Conservation (phyloP, 805 yeast species). For the Zygosaccharomyces lentus region DNA sequence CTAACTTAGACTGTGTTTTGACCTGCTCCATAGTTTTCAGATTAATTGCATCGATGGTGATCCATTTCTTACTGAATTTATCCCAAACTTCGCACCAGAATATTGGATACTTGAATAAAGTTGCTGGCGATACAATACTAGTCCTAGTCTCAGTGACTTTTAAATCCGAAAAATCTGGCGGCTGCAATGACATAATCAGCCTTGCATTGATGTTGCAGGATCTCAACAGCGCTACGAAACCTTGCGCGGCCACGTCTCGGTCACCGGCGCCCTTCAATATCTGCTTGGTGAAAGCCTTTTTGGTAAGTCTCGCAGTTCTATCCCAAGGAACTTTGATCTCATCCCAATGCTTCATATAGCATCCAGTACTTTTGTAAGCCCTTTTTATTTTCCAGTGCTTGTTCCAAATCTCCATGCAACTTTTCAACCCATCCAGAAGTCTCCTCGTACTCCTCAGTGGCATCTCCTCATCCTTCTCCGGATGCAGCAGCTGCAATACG, state of each 20-base stretch:
- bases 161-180: conserved; percentile 70
- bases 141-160: conserved; percentile 20
- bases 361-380: conserved; percentile 29
- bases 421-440: conserved; percentile 72
- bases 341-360: conserved; percentile 45
- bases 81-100: conserved; percentile 98
- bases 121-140: conserved; percentile 7
- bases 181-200: conserved; percentile 78
- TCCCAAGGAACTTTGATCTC: conserved; percentile 34
- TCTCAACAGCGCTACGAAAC: conserved; percentile 73
- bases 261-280: conserved; percentile 57
- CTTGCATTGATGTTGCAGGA: conserved; percentile 69
- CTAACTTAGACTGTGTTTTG: conserved; percentile 53
- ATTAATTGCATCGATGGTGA: conserved; percentile 79
- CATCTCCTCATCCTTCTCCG: conserved; percentile 38
- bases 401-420: conserved; percentile 60
- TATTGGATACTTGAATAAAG: conserved; percentile 50
- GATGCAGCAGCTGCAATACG: conserved; percentile 46
- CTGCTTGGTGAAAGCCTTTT: conserved; percentile 41
- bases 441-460: conserved; percentile 51
- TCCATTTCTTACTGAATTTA: conserved; percentile 62
- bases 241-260: conserved; percentile 78
- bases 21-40: conserved; percentile 59
- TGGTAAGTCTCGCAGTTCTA: conserved; percentile 27
- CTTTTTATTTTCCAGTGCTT: conserved; percentile 47